Evolutionary conservation across 176 grass and related monocot genomes (phyloP), one percentile per base, ranked within the genome.

Genomic region (Bolboschoenus planiculmis): DNA sequence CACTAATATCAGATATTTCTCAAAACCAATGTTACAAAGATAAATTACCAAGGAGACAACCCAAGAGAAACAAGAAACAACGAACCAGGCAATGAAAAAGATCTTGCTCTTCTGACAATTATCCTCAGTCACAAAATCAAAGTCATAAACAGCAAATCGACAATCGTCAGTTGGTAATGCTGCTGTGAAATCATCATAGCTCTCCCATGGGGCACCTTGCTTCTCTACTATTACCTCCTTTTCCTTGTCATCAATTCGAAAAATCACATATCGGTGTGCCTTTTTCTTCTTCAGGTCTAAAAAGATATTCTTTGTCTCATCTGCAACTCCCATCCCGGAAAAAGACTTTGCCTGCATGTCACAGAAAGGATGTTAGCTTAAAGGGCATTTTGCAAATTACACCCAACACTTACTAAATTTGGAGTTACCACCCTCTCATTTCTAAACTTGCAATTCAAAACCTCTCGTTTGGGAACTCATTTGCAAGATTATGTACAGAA

Each of bases 91-190:
- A 59, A 91, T 78, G 74, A 91, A 91, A 81, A 91, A 91, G 14
- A 91, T 91, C 81, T 91, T 91, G 90, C 90, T 91, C 75, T 91
- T 91, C 84, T 91, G 87, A 87, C 90, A 91, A 68, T 88, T 88
- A 64, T 91, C 90, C 21, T 91, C 81, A 3, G 90, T 91, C 21
- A 91, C 90, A 29, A 91, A 91, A 81, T 91, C 90, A 42, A 82
- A 91, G 43, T 91, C 89, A 23, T 91, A 91, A 62, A 91, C 79
- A 51, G 89, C 89, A 5, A 87, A 90, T 16, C 89, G 85, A 36
- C 85, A 90, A 27, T 90, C 85, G 4, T 87, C 37, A 39, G 79
- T 66, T 0, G 87, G 87, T 42, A 89, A 80, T 4, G 83, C 76
- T 16, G 40, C 87, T 44, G 80, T 85, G 35, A 89, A 85, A 63